Conservation (phyloP, 2,329 filamentous ascomycete genomes). For the Sphaerulina vaccinii region DNA sequence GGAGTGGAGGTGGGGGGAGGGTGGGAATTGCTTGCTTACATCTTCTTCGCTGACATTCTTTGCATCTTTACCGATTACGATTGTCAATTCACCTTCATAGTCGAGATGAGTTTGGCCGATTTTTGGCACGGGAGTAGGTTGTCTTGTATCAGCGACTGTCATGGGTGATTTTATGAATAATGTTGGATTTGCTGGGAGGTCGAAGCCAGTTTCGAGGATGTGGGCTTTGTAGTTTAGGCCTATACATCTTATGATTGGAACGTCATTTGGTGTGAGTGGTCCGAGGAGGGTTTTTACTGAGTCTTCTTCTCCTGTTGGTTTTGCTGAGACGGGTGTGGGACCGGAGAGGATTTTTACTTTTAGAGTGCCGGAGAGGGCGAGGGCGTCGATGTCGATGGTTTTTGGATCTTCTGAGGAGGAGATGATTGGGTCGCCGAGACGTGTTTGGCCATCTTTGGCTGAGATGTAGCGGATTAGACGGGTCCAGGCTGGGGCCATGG, state of each 20-base stretch:
- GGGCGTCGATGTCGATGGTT: slow-evolving; percentile 32
- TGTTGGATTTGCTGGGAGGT: slow-evolving; percentile 68
- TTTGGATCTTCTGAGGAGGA: slow-evolving; percentile 22
- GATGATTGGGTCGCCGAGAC: slow-evolving; percentile 71
- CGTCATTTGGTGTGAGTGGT: slow-evolving; percentile 51
- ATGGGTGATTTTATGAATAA: slow-evolving; percentile 73
- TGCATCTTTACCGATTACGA: slow-evolving; percentile 68
- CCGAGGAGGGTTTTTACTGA: slow-evolving; percentile 56
- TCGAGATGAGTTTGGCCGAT: slow-evolving; percentile 68
- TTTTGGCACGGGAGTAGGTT: slow-evolving; percentile 64
- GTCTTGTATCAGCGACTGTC: slow-evolving; percentile 62
- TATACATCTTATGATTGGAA: slow-evolving; percentile 59
- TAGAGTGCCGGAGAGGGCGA: slow-evolving; percentile 44
- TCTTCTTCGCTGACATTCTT: slow-evolving; percentile 61
- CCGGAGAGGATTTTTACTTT: slow-evolving; percentile 55
- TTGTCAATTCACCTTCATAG: slow-evolving; percentile 78
- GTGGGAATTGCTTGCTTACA: neutral
- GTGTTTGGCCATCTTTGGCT: slow-evolving; percentile 65
- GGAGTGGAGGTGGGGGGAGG: neutral
- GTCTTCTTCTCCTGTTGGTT: slow-evolving; percentile 55
- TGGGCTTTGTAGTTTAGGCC: slow-evolving; percentile 62
- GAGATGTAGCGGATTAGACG: slow-evolving; percentile 69
- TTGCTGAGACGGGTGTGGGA: slow-evolving; percentile 45
- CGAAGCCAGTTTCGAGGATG: slow-evolving; percentile 56
- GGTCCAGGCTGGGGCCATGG: slow-evolving; percentile 43